Conservation (phyloP, 2,329 filamentous ascomycete genomes). For the Exophiala dermatitidis region DNA sequence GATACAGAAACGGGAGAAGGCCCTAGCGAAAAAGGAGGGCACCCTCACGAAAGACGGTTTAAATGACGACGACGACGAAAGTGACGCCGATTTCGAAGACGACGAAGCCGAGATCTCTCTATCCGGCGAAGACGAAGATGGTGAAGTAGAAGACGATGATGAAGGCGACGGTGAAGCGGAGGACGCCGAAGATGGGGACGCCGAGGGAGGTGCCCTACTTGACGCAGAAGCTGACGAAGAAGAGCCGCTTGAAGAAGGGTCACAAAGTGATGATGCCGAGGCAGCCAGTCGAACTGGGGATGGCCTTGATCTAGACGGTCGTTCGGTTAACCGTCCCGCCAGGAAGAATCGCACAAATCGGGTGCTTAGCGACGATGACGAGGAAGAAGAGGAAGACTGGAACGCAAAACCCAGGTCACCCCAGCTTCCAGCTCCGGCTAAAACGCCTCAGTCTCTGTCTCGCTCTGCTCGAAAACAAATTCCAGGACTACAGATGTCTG, state of each 20-base stretch:
- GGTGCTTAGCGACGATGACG: constrained; percentile 63
- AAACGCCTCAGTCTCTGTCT: constrained; percentile 55
- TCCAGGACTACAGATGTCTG: constrained; percentile 54
- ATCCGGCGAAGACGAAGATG: constrained; percentile 30
- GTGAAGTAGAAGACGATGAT: constrained; percentile 36
- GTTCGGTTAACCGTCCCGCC: constrained; percentile 28
- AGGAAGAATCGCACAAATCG: constrained; percentile 48
- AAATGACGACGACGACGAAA: constrained; percentile 48
- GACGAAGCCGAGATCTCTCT: constrained; percentile 32
- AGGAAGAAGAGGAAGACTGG: constrained; percentile 51
- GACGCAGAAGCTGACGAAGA: constrained; percentile 38
- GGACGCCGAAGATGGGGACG: constrained; percentile 26
- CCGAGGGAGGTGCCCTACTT: constrained; percentile 24
- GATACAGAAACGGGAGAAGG: constrained; percentile 70
- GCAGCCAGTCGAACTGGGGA: constrained; percentile 35
- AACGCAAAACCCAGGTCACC: constrained; percentile 18
- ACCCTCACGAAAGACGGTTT: constrained; percentile 42
- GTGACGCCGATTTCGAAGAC: constrained; percentile 44
- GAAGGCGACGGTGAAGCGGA: constrained; percentile 26
- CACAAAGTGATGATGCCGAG: constrained; percentile 24
- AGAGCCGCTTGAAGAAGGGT: constrained; percentile 33
- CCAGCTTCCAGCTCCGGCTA: constrained; percentile 28
- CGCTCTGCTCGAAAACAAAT: constrained; percentile 65
- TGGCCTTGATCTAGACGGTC: constrained; percentile 34
- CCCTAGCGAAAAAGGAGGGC: constrained; percentile 59